A percentile compares a stretch with the other conserved stretches of the same genome.
Conservation (phyloP, 164 flowering plant species). For the Kalanchoe fedtschenkoi region DNA sequence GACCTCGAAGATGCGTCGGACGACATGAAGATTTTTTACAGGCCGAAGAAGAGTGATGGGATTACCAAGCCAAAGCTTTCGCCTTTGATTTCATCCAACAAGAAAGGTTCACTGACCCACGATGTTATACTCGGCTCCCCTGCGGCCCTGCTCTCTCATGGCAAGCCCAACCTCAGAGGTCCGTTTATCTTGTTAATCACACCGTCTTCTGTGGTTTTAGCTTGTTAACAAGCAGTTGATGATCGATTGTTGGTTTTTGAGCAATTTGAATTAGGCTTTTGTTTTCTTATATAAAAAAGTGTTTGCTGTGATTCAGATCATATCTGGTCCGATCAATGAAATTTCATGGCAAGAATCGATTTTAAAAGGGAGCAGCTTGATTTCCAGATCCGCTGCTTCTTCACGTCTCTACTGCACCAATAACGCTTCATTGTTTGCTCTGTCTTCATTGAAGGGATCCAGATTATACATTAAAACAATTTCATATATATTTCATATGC, state of each 20-base stretch:
- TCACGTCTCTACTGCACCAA: conserved; percentile 15
- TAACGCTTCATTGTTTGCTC: conserved; percentile 11
- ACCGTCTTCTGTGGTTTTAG: no score
- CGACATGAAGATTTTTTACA: background rate
- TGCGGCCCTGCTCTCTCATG: background rate
- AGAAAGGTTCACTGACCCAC: background rate
- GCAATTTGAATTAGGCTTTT: no score
- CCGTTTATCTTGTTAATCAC: no score
- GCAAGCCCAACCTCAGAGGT: background rate
- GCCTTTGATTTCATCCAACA: background rate
- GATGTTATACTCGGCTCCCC: background rate
- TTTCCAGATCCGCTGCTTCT: conserved; percentile 33
- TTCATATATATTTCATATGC: background rate
- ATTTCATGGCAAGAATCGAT: no score
- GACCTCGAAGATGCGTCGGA: no score
- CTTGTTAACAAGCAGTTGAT: no score
- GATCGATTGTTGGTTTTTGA: no score
- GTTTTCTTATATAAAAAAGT: no score
- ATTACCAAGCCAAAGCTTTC: background rate
- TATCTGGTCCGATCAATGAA: no score
- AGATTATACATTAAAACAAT: conserved; percentile 28
- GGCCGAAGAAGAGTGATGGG: background rate
- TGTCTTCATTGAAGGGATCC: conserved; percentile 16
- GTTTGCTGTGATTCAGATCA: no score
- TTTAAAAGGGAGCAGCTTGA: no score